Conservation (phyloP, 2,329 filamentous ascomycete genomes). For the Phoma sp. region DNA sequence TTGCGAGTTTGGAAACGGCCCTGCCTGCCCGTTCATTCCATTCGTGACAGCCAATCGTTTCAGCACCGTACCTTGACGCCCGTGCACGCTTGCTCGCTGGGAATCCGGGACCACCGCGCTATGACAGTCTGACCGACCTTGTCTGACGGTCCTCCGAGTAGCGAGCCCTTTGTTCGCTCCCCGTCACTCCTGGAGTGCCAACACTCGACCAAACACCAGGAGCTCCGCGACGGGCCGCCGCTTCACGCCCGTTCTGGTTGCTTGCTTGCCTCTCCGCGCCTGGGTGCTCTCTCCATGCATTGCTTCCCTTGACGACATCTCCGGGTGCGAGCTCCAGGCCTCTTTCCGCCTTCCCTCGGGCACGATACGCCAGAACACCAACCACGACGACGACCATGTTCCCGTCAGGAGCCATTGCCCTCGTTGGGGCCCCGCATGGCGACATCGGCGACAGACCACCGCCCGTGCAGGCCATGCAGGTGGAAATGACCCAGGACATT, state of each 20-base stretch:
- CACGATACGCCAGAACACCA: conserved; percentile 17
- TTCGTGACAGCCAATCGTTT: conserved; percentile 51
- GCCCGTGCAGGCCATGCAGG: conserved; percentile 51
- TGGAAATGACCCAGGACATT: conserved; percentile 51
- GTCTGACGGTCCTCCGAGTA: conserved; percentile 45
- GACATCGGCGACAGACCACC: conserved; percentile 42
- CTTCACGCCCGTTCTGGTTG: conserved; percentile 32
- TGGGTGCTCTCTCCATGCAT: conserved; percentile 52
- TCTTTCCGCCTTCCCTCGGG: conserved; percentile 16
- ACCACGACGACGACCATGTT: conserved; percentile 43
- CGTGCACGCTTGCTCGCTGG: conserved; percentile 47
- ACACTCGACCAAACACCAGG: conserved; percentile 34
- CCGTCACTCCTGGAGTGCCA: conserved; percentile 37
- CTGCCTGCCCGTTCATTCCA: conserved; percentile 36
- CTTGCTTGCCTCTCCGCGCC: conserved; percentile 40
- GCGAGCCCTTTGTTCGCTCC: conserved; percentile 45
- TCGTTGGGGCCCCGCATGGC: conserved; percentile 49
- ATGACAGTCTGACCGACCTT: conserved; percentile 49
- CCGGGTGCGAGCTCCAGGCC: conserved; percentile 46
- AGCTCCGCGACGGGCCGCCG: conserved; percentile 35
- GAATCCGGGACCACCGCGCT: conserved; percentile 48
- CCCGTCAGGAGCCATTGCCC: conserved; percentile 44
- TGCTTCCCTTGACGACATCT: conserved; percentile 44
- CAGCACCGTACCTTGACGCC: conserved; percentile 47
- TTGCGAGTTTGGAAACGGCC: conserved; percentile 7